Base-by-base conservation (phyloP, 2,329 filamentous ascomycete species). In the Pseudocercospora musae region DNA sequence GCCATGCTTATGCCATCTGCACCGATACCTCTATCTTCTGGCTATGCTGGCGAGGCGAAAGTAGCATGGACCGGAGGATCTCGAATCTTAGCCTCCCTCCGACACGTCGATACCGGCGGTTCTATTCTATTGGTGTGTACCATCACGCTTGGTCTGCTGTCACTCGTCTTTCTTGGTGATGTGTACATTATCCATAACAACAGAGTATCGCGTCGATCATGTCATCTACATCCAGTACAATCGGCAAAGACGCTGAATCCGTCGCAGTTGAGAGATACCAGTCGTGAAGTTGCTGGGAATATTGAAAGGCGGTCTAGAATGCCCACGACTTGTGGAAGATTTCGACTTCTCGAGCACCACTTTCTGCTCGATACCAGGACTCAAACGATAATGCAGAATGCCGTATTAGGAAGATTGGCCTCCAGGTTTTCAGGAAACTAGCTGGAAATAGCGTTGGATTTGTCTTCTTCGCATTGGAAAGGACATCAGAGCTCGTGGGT, bases 251-350 rank as follows among this genome's bases (percentile, higher is more conserved):
- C 27, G n/a, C 18, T 33, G 55, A n/a, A 7, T 31, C 29, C 9
- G 29, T 58, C 23, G 40, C 46, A 31, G 11, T 25, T 18, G 21
- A 58, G 18, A 40, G 27, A 58, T 31, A 31, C 55, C 55, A 58
- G 23, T 58, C 55, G 55, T 48, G 46, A 8, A 58, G 40, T 44
- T 49, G 37, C 18, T 40, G 37, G 1, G 21, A 31, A 40, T 58
- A 58, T 9, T 29, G 33, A 21, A 58, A 48, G 40, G 37, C 49
- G 21, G 55, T 58, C 15, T 58, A 58, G 23, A 58, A 58, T 9
- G 55, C 55, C 55, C 55, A 58, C 21, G 55, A 58, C 55, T 58
- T 58, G 25, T 58, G 40, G 40, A 48, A 48, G 3, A 58, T 58
- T 23, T 58, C 55, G 7, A 58, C 55, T 8, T 46, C 25, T 21